A percentile compares a stretch with the other conserved stretches of the same genome.
phyloP scores from a whole-genome alignment of 345 rosid genomes.

The Melaleuca alternifolia region DNA sequence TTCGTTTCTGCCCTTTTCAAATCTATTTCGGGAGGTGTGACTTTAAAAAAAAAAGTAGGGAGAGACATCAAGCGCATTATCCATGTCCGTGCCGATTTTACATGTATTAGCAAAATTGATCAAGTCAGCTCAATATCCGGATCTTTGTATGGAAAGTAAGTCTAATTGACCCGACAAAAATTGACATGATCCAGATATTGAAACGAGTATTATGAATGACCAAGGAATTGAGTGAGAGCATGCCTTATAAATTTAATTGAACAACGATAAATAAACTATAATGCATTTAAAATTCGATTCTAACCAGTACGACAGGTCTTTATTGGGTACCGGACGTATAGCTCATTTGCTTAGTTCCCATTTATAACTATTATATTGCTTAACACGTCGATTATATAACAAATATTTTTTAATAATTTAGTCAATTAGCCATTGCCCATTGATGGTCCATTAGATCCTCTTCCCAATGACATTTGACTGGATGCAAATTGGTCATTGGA shows the following conservation, averaged over 20 bases:
- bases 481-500: neutral
- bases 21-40: fast-evolving
- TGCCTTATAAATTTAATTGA: neutral
- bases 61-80: neutral
- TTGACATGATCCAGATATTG: neutral
- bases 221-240: fast-evolving
- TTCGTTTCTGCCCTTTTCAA: neutral
- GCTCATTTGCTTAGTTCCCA: neutral
- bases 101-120: fast-evolving
- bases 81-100: fast-evolving
- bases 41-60: neutral
- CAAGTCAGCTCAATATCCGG: fast-evolving
- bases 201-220: neutral
- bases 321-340: neutral
- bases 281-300: fast-evolving
- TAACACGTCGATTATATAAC: too few species aligned
- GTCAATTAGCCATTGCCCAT: neutral
- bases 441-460: neutral
- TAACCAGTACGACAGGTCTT: fast-evolving
- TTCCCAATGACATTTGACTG: neutral
- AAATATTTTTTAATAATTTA: neutral
- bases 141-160: fast-evolving
- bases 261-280: fast-evolving
- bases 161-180: fast-evolving
- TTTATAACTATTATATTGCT: neutral